These are phyloP conservation scores for Grosmannia huntii DNA, from an alignment of 2,329 filamentous ascomycete species.

Conservation along the genomic window DNA sequence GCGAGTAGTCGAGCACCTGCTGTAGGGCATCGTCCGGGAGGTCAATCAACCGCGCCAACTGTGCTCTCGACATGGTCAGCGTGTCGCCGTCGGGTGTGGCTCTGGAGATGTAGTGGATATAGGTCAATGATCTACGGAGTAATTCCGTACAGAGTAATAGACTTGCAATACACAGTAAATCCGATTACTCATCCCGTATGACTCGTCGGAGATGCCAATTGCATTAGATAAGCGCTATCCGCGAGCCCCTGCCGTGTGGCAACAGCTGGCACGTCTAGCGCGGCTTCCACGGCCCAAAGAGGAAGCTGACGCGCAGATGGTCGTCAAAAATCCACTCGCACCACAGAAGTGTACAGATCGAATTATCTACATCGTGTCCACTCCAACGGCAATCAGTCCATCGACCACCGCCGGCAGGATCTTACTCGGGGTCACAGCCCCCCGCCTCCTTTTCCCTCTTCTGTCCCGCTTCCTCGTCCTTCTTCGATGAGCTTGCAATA, in stretches of 20 bases:
- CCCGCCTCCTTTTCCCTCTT: neutral
- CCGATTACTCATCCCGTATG: neutral
- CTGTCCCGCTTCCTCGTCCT: neutral
- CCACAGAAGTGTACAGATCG: neutral
- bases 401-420: neutral
- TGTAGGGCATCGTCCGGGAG: slow-evolving; percentile 73
- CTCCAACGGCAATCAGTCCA: neutral
- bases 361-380: neutral
- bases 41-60: slow-evolving; percentile 68
- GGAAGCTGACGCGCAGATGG: slow-evolving; percentile 3
- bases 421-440: neutral
- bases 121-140: too few relatives aligned
- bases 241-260: neutral
- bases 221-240: neutral
- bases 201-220: neutral
- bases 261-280: neutral
- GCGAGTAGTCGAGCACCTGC: slow-evolving; percentile 73
- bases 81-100: too few relatives aligned
- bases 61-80: slow-evolving; percentile 40
- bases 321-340: neutral
- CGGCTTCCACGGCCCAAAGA: slow-evolving; percentile 1
- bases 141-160: too few relatives aligned
- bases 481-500: neutral
- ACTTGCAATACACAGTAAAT: too few relatives aligned
- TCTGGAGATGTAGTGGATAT: too few relatives aligned